Conservation (phyloP, 1,284 basidiomycete genomes). For the Ustilago cynodontis region DNA sequence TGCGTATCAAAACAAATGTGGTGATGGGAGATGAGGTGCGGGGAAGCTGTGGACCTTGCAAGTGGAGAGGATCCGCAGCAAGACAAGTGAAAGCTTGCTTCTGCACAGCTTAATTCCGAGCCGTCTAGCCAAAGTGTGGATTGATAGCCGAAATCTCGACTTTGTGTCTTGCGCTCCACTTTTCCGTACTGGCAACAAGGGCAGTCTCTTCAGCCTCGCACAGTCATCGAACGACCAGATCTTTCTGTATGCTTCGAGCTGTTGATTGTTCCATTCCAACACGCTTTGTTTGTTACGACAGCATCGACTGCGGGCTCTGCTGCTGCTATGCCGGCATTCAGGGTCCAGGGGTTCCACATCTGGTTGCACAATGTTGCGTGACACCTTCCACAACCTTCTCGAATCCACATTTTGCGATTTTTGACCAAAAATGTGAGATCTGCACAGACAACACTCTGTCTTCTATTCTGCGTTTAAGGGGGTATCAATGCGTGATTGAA, state of each 20-base stretch:
- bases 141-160: constrained; percentile 27
- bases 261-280: no score
- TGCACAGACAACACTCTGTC: background rate
- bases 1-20: background rate
- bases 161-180: constrained; percentile 11
- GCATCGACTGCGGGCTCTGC: no score
- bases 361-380: background rate
- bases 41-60: background rate
- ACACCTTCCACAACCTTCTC: constrained; percentile 37
- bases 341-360: constrained; percentile 8
- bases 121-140: constrained; percentile 5
- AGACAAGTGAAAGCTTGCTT: constrained; percentile 1
- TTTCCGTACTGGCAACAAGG: background rate
- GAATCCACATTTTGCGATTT: background rate
- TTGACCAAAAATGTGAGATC: constrained; percentile 13
- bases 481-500: no score
- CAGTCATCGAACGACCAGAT: background rate
- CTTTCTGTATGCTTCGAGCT: background rate
- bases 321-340: background rate
- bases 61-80: background rate
- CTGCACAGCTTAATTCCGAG: constrained; percentile 25
- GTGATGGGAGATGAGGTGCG: background rate
- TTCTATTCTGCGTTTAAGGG: no score
- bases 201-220: background rate
- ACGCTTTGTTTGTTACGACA: no score